Evolutionary conservation across 495 filamentous ascomycete genomes (phyloP).

Genomic region (Lepraria neglecta): DNA sequence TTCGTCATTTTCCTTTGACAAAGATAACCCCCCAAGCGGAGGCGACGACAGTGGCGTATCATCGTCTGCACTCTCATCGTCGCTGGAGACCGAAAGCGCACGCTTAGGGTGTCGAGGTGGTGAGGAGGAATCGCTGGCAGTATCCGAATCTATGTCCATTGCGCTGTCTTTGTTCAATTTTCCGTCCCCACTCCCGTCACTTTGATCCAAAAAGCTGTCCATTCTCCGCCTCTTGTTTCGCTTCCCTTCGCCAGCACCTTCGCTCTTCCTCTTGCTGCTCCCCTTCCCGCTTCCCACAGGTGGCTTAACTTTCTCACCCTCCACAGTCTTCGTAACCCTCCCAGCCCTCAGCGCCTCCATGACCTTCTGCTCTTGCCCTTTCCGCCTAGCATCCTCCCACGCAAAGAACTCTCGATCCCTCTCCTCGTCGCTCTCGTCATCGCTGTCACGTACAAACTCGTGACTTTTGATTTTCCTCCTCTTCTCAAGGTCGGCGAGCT

Average conservation of each 20-base stretch:
- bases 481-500: constrained; percentile 55
- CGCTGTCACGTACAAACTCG: constrained; percentile 69
- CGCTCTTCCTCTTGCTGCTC: constrained; percentile 37
- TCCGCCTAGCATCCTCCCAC: constrained; percentile 54
- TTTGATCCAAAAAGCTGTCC: constrained; percentile 20
- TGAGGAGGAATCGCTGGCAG: constrained; percentile 20
- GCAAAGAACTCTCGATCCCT: constrained; percentile 63
- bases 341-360: constrained; percentile 49
- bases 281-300: constrained; percentile 24
- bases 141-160: constrained; percentile 27
- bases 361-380: constrained; percentile 44
- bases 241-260: constrained; percentile 26
- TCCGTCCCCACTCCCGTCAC: constrained; percentile 21
- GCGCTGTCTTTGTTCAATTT: too few relatives aligned
- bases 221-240: constrained; percentile 24
- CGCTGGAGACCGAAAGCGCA: constrained; percentile 16
- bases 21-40: constrained; percentile 13
- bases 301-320: constrained; percentile 28
- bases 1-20: background rate
- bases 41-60: constrained; percentile 33
- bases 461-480: constrained; percentile 74
- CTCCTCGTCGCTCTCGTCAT: constrained; percentile 71
- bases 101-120: constrained; percentile 24
- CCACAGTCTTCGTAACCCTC: constrained; percentile 41
- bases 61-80: constrained; percentile 13